phyloP scores from a whole-genome alignment of 345 rosid genomes.

The Eucalyptus sp. region DNA sequence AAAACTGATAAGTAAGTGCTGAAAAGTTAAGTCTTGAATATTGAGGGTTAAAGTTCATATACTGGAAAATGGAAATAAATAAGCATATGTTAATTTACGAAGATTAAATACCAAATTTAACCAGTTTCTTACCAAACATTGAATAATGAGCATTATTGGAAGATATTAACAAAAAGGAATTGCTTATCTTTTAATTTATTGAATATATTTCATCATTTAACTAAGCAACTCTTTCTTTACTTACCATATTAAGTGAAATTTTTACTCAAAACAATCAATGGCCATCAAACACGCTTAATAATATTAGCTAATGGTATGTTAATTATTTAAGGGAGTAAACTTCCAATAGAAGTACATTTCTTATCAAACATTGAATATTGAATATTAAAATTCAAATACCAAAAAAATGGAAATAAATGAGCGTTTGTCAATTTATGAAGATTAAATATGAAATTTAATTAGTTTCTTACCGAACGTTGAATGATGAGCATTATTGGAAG shows the following conservation, averaged over 20 bases:
- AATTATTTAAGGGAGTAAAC: neutral
- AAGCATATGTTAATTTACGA: neutral
- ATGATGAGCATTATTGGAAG: neutral
- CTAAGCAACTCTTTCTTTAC: neutral
- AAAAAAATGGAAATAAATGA: too few species aligned
- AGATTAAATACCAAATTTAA: neutral
- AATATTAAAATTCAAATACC: too few species aligned
- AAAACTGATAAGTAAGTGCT: neutral
- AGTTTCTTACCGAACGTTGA: fast-evolving
- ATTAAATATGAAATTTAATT: too few species aligned
- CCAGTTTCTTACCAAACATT: neutral
- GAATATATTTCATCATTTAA: too few species aligned
- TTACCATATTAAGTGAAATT: fast-evolving
- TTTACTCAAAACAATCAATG: neutral
- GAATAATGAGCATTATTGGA: neutral
- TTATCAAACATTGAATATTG: too few species aligned
- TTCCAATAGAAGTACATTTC: neutral
- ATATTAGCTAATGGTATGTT: neutral
- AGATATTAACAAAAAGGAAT: neutral
- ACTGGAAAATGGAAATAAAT: neutral
- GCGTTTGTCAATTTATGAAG: too few species aligned
- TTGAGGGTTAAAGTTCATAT: neutral
- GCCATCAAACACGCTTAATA: neutral
- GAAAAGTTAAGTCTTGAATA: neutral
- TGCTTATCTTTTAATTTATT: neutral